Conservation (phyloP, 108 stramenopile species). For the Cyclotella atomus region DNA sequence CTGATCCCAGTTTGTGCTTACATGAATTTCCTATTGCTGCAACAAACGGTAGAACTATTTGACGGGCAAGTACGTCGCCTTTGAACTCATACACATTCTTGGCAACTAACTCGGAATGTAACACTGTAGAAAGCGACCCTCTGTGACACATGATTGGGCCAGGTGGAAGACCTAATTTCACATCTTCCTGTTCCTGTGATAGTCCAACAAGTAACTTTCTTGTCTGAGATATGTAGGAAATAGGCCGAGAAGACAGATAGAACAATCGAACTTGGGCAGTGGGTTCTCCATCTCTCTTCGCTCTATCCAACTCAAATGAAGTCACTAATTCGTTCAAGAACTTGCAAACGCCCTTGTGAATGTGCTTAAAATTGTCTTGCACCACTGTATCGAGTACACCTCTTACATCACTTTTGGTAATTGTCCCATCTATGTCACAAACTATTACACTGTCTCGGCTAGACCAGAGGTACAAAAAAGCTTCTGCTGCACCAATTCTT, state of each 20-base stretch:
- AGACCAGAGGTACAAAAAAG: slow-evolving; percentile 72
- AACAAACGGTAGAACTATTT: slow-evolving; percentile 77
- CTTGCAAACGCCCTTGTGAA: slow-evolving; percentile 70
- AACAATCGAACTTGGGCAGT: slow-evolving; percentile 60
- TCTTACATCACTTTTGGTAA: slow-evolving; percentile 76
- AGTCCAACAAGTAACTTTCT: slow-evolving; percentile 59
- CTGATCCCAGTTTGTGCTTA: slow-evolving; percentile 8
- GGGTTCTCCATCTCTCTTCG: not conserved
- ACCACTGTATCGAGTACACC: slow-evolving; percentile 75
- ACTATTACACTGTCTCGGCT: slow-evolving; percentile 61
- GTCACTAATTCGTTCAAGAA: slow-evolving; percentile 55
- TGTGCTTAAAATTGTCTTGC: slow-evolving; percentile 59
- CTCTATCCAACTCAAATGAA: not conserved
- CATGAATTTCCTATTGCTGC: slow-evolving; percentile 50
- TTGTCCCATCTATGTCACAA: slow-evolving; percentile 85
- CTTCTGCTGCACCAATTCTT: slow-evolving; percentile 53
- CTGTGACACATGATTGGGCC: slow-evolving; percentile 79
- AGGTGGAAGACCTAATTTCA: slow-evolving; percentile 51
- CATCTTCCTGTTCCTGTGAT: slow-evolving; percentile 20
- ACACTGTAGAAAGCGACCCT: slow-evolving; percentile 62
- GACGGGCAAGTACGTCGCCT: slow-evolving; percentile 61
- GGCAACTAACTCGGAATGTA: slow-evolving; percentile 72
- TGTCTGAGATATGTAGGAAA: slow-evolving; percentile 62
- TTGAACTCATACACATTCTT: slow-evolving; percentile 75
- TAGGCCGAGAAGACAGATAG: slow-evolving; percentile 79